phyloP scores from a whole-genome alignment of 169 alveolate genomes.

The Eimeria brunetti region DNA sequence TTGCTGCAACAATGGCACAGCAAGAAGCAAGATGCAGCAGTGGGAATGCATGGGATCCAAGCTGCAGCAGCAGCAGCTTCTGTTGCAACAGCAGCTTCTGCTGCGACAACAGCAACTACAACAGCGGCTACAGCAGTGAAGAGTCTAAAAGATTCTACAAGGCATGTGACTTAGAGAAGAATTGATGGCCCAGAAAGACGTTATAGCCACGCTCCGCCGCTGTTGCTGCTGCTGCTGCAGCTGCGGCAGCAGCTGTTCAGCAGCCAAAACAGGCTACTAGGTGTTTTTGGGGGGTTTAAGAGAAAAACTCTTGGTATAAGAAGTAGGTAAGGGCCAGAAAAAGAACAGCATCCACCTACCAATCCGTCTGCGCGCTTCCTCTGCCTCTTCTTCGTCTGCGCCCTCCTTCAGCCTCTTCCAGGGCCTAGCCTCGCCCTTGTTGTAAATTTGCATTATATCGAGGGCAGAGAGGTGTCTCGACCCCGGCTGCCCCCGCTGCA shows the following conservation, averaged over 20 bases:
- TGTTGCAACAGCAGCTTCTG: too few species aligned
- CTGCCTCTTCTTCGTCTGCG: constrained; percentile 7
- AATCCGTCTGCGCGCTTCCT: constrained; percentile 16
- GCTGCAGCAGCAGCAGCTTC: too few species aligned
- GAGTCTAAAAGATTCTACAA: background rate
- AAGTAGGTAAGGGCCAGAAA: background rate
- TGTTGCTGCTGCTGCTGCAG: too few species aligned
- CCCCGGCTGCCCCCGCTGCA: constrained; percentile 62
- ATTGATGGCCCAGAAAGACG: background rate
- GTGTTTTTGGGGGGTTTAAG: too few species aligned
- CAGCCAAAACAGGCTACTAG: too few species aligned
- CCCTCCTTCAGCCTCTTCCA: constrained; percentile 41
- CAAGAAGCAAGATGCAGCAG: background rate
- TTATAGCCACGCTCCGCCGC: too few species aligned
- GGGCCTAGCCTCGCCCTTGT: background rate
- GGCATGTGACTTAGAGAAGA: background rate
- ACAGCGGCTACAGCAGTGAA: background rate
- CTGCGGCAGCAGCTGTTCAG: too few species aligned
- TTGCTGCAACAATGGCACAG: too few species aligned
- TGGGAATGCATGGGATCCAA: background rate
- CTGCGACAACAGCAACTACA: too few species aligned
- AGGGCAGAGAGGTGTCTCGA: constrained; percentile 23
- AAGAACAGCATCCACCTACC: background rate
- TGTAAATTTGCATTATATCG: constrained; percentile 20
- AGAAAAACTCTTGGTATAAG: too few species aligned